These are phyloP conservation scores for Domatiomyces globalis DNA, from an alignment of 2,329 filamentous ascomycete genomes.

Conservation along the genomic window DNA sequence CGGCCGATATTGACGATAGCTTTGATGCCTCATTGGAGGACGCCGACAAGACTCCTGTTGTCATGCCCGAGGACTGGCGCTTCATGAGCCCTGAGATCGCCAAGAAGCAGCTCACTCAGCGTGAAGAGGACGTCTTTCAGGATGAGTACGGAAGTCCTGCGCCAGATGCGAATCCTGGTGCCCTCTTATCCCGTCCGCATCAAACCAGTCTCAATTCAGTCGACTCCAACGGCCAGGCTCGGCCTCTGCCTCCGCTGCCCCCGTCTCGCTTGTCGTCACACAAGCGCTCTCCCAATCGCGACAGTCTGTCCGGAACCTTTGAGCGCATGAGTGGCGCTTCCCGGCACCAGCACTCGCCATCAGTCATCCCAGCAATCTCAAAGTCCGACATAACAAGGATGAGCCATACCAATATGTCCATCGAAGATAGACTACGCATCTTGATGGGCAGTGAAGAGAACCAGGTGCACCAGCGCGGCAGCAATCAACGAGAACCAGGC, in stretches of 20 bases:
- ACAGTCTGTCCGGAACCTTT: slow-evolving; percentile 47
- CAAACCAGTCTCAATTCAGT: slow-evolving; percentile 56
- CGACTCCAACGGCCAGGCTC: slow-evolving; percentile 64
- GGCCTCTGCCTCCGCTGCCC: slow-evolving; percentile 77
- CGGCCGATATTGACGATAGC: slow-evolving; percentile 61
- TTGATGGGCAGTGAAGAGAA: slow-evolving; percentile 72
- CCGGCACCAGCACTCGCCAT: slow-evolving; percentile 58
- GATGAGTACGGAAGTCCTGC: slow-evolving; percentile 50
- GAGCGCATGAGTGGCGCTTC: slow-evolving; percentile 56
- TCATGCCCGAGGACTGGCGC: slow-evolving; percentile 93
- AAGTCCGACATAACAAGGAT: slow-evolving; percentile 70
- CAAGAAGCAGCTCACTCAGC: slow-evolving; percentile 39
- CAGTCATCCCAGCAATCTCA: slow-evolving; percentile 49
- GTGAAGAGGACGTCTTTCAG: slow-evolving; percentile 54
- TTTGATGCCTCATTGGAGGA: slow-evolving; percentile 94
- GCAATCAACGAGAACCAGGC: slow-evolving; percentile 48
- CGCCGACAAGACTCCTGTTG: slow-evolving; percentile 91
- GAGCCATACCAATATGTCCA: slow-evolving; percentile 58
- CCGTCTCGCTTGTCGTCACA: slow-evolving; percentile 23
- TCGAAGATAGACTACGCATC: slow-evolving; percentile 72
- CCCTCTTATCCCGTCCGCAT: slow-evolving; percentile 38
- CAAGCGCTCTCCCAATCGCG: slow-evolving; percentile 8
- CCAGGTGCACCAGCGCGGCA: slow-evolving; percentile 45
- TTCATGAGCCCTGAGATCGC: slow-evolving; percentile 54
- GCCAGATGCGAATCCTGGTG: slow-evolving; percentile 39